Evolutionary conservation across 2,329 filamentous ascomycete species (phyloP).

Genomic region (Aureobasidium sp.): DNA sequence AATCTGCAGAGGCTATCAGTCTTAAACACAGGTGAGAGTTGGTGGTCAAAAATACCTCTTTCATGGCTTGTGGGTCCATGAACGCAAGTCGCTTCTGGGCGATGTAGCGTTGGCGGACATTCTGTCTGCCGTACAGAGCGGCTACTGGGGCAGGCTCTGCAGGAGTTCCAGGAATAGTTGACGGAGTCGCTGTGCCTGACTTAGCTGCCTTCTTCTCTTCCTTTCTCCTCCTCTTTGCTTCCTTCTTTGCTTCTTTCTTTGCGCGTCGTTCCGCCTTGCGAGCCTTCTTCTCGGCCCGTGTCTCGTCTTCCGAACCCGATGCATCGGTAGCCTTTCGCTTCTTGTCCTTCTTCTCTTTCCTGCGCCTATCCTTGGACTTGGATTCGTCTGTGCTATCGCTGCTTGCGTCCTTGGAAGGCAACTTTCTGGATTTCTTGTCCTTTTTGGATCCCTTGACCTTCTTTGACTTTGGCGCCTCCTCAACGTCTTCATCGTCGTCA

Average conservation of each 20-base stretch:
- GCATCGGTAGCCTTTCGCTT: conserved; percentile 17
- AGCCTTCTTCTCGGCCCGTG: conserved; percentile 18
- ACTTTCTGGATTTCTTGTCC: conserved; percentile 27
- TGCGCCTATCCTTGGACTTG: conserved; percentile 13
- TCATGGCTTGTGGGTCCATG: conserved; percentile 71
- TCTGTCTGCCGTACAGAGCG: conserved; percentile 45
- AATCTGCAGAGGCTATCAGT: conserved; percentile 39
- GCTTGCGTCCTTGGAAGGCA: conserved; percentile 20
- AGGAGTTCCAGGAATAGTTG: background rate
- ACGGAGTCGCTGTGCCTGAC: conserved; percentile 11
- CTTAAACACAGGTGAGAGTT: conserved; percentile 16
- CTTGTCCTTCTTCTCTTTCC: conserved; percentile 19
- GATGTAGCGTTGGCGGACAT: conserved; percentile 73
- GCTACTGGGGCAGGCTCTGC: conserved; percentile 15
- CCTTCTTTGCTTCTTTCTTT: conserved; percentile 45
- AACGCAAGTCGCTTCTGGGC: conserved; percentile 79
- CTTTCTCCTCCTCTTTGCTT: conserved; percentile 39
- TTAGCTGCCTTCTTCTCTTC: conserved; percentile 30
- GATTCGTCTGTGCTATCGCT: conserved; percentile 13
- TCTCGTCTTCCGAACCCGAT: conserved; percentile 13
- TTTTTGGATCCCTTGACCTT: conserved; percentile 25
- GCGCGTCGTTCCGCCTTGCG: conserved; percentile 37
- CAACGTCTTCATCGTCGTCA: background rate
- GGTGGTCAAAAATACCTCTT: conserved; percentile 53
- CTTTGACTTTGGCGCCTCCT: conserved; percentile 21